A percentile compares a stretch with the other conserved stretches of the same genome.
Evolutionary conservation across 768 basidiomycete genomes (phyloP).

Genomic region (Pisolithus tinctorius): DNA sequence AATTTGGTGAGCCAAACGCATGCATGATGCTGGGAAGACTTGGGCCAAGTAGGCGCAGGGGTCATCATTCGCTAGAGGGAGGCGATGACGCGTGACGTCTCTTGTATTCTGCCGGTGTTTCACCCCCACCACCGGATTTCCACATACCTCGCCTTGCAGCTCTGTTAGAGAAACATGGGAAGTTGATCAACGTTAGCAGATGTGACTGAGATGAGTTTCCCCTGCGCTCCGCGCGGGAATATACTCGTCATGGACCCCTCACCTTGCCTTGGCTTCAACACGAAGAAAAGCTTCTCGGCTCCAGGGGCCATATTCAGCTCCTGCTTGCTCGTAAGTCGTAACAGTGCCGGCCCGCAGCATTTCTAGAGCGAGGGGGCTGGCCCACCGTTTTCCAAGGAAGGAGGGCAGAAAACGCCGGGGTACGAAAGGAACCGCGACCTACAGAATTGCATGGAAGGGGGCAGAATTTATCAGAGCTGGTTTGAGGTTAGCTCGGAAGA

Average conservation of each 20-base stretch:
- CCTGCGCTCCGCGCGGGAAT: too few relatives aligned
- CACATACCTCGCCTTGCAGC: slow-evolving; percentile 68
- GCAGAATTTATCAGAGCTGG: too few relatives aligned
- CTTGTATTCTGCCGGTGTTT: slow-evolving; percentile 80
- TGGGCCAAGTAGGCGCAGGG: too few relatives aligned
- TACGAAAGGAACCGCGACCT: slow-evolving; percentile 62
- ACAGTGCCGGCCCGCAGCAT: slow-evolving; percentile 81
- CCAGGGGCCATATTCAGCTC: slow-evolving; percentile 71
- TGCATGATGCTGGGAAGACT: too few relatives aligned
- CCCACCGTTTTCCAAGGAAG: slow-evolving; percentile 31
- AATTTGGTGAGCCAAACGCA: too few relatives aligned
- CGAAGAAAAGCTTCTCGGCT: slow-evolving; percentile 58
- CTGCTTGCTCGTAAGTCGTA: slow-evolving; percentile 66
- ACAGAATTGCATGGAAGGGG: neutral
- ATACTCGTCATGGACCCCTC: slow-evolving; percentile 11
- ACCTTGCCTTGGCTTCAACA: slow-evolving; percentile 66
- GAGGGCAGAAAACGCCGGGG: slow-evolving; percentile 49
- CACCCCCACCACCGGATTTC: slow-evolving; percentile 44
- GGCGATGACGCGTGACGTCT: slow-evolving; percentile 41
- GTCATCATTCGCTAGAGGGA: too few relatives aligned
- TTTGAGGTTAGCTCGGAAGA: too few relatives aligned
- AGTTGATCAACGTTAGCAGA: neutral
- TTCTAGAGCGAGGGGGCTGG: slow-evolving; percentile 51
- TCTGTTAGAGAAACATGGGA: slow-evolving; percentile 29
- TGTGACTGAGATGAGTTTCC: neutral